These are phyloP conservation scores for Porogramme epimiltina DNA, from an alignment of 1,284 basidiomycete genomes.

Conservation along the genomic window DNA sequence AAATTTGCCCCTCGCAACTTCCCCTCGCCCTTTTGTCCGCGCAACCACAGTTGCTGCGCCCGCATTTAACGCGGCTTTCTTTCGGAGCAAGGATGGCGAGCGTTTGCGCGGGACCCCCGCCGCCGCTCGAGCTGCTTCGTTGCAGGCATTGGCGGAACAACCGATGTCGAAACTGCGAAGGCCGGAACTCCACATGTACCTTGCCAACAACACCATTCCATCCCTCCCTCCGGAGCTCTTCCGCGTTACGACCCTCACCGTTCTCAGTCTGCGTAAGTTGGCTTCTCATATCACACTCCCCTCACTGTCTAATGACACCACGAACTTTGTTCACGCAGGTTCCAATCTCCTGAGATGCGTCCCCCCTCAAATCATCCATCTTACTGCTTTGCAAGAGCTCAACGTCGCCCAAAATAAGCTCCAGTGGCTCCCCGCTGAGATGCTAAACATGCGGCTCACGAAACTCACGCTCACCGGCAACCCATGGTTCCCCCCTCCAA, in stretches of 20 bases:
- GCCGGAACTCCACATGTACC: slow-evolving; percentile 21
- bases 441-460: slow-evolving; percentile 53
- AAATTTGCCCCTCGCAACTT: background rate
- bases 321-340: slow-evolving; percentile 36
- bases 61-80: slow-evolving; percentile 14
- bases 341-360: slow-evolving; percentile 57
- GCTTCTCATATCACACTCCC: no score
- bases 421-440: slow-evolving; percentile 64
- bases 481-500: slow-evolving; percentile 44
- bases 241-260: slow-evolving; percentile 48
- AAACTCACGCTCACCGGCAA: slow-evolving; percentile 55
- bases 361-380: slow-evolving; percentile 64
- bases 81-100: slow-evolving; percentile 14
- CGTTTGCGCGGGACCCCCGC: slow-evolving; percentile 15
- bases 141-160: slow-evolving; percentile 7
- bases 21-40: slow-evolving; percentile 6
- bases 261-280: slow-evolving; percentile 58
- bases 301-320: no score
- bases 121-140: slow-evolving; percentile 16
- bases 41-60: slow-evolving; percentile 18
- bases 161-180: background rate
- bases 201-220: slow-evolving; percentile 45
- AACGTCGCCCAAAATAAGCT: slow-evolving; percentile 66
- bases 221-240: slow-evolving; percentile 55
- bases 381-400: slow-evolving; percentile 58